Evolutionary conservation across 768 basidiomycete species (phyloP).

Genomic region (Pleurotus giganteus): DNA sequence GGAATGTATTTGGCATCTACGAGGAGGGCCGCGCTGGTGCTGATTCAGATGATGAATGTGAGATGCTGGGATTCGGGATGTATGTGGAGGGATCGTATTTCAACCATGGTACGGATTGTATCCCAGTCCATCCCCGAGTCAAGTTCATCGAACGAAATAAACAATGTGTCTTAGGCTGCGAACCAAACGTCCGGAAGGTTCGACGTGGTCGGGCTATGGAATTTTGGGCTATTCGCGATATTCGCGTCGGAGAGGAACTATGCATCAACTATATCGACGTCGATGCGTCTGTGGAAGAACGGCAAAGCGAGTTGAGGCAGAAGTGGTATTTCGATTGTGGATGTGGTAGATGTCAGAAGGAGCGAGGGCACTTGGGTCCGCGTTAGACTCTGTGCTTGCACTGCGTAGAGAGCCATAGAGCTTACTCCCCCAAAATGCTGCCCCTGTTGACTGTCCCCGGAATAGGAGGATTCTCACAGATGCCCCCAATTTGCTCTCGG

Average conservation of each 20-base stretch:
- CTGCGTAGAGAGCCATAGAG: too few relatives aligned
- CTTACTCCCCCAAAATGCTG: too few relatives aligned
- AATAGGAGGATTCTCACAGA: too few relatives aligned
- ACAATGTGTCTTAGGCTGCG: conserved; percentile 38
- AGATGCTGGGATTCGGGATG: conserved; percentile 67
- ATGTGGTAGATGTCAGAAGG: conserved; percentile 42
- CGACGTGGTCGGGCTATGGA: conserved; percentile 41
- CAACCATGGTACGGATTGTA: conserved; percentile 52
- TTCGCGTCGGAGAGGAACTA: conserved; percentile 51
- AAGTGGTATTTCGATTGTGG: conserved; percentile 59
- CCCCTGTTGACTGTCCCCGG: too few relatives aligned
- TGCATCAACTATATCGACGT: conserved; percentile 56
- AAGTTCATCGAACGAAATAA: background rate
- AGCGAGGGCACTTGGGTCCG: conserved; percentile 19
- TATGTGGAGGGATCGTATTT: conserved; percentile 64
- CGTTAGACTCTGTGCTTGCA: too few relatives aligned
- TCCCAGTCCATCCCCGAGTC: background rate
- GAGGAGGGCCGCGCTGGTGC: conserved; percentile 27
- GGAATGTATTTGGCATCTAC: conserved; percentile 72
- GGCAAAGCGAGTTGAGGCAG: conserved; percentile 37
- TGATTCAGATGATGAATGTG: conserved; percentile 17
- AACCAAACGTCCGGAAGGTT: conserved; percentile 48
- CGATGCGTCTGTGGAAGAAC: conserved; percentile 30
- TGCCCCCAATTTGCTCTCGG: too few relatives aligned
- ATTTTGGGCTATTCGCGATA: conserved; percentile 42